Evolutionary conservation across 257 asterid genomes (phyloP).

Genomic region (Osmanthus fragrans): DNA sequence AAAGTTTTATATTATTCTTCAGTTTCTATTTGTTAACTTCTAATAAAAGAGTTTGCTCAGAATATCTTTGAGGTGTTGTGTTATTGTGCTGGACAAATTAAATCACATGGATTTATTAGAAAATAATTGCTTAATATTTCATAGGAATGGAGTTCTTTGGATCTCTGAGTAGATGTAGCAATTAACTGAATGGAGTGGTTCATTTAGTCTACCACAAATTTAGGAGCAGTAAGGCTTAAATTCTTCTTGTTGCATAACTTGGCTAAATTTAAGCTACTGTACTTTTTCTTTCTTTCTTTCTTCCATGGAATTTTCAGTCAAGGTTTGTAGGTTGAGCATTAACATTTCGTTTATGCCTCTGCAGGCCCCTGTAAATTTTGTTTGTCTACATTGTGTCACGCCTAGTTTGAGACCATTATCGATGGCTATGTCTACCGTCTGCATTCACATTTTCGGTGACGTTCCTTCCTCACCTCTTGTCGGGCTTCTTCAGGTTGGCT

Average conservation of each 20-base stretch:
- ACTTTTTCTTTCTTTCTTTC: neutral
- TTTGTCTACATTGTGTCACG: conserved; percentile 81
- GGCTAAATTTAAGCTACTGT: neutral
- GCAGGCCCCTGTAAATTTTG: conserved; percentile 93
- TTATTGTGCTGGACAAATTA: neutral
- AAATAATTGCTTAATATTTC: neutral
- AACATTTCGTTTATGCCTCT: conserved; percentile 4
- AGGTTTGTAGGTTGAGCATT: neutral
- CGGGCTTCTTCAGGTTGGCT: conserved; percentile 84
- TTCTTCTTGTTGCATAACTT: neutral
- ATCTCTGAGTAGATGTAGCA: neutral
- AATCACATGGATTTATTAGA: no score
- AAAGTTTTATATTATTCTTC: neutral
- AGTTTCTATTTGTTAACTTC: neutral
- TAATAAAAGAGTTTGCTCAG: neutral
- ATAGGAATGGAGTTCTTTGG: neutral
- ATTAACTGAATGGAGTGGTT: neutral
- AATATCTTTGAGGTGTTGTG: neutral
- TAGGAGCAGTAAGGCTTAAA: neutral
- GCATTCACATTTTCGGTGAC: conserved; percentile 86
- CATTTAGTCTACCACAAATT: neutral
- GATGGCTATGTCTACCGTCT: conserved; percentile 82
- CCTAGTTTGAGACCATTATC: conserved; percentile 89
- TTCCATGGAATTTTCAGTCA: neutral
- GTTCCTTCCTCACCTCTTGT: conserved; percentile 96